A percentile compares a stretch with the other conserved stretches of the same genome.
Evolutionary conservation across 2,329 filamentous ascomycete genomes (phyloP).

Genomic region (Penicillium fuscoglaucum): DNA sequence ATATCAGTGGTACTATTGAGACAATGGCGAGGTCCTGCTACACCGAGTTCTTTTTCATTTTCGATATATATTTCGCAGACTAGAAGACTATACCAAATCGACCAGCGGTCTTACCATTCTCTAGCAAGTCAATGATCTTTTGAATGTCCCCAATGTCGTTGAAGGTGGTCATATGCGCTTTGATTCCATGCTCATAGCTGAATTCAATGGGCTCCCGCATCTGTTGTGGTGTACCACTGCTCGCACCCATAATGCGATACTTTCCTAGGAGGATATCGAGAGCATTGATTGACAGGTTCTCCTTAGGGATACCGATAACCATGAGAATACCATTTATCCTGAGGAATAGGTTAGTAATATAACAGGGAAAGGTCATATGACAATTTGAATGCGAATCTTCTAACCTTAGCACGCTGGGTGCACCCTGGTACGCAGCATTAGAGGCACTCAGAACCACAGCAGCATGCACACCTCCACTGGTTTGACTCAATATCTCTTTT

Average conservation of each 20-base stretch:
- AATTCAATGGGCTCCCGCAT: slow-evolving; percentile 1
- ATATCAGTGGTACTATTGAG: background rate
- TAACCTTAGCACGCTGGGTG: background rate
- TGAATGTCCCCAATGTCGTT: background rate
- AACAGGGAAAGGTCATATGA: background rate
- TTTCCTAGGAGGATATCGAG: background rate
- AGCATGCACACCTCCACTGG: background rate
- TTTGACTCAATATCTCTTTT: background rate
- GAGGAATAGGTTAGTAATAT: background rate
- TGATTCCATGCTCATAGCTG: slow-evolving; percentile 5
- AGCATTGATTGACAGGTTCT: background rate
- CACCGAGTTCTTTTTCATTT: no score
- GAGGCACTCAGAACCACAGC: background rate
- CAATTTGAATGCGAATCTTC: background rate
- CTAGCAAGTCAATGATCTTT: background rate
- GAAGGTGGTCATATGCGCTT: slow-evolving; percentile 4
- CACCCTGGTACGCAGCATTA: background rate
- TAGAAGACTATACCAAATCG: slow-evolving; percentile 3
- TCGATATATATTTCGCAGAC: background rate
- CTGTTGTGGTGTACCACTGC: background rate
- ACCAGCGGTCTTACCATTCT: background rate
- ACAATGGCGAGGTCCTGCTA: background rate
- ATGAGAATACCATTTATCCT: background rate
- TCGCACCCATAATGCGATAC: background rate
- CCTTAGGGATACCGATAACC: background rate